Conservation (phyloP, 257 asterid species). For the Ligustrum vulgare region DNA sequence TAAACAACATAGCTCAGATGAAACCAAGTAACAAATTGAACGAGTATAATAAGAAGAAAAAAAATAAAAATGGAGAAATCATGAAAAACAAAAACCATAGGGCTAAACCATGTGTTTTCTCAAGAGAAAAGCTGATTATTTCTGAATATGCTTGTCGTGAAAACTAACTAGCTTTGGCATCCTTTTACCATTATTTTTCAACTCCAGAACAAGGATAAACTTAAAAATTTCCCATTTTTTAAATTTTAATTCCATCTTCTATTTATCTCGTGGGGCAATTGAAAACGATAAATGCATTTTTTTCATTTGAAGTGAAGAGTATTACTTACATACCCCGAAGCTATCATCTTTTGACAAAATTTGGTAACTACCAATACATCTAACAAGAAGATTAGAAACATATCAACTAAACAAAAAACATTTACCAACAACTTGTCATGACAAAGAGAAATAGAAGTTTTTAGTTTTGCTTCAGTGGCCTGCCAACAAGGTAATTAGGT, state of each 20-base stretch:
- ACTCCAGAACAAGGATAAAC: constrained; percentile 13
- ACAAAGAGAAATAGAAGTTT: constrained; percentile 74
- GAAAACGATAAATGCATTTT: not conserved
- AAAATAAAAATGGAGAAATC: too few relatives aligned
- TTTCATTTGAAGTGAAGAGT: not conserved
- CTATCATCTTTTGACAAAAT: constrained; percentile 68
- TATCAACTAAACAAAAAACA: constrained; percentile 89
- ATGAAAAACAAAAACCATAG: not conserved
- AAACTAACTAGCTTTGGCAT: not conserved
- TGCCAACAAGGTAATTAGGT: constrained; percentile 36
- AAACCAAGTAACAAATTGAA: not conserved
- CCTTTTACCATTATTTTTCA: not conserved
- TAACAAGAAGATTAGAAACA: constrained; percentile 74
- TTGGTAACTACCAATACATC: constrained; percentile 65
- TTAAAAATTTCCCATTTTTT: too few relatives aligned
- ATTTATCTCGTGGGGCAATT: not conserved
- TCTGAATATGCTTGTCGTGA: not conserved
- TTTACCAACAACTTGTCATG: constrained; percentile 87
- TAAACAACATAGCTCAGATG: too few relatives aligned
- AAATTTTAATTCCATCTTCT: not conserved
- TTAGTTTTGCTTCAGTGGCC: constrained; percentile 93
- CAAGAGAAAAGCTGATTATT: not conserved
- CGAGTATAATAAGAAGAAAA: too few relatives aligned
- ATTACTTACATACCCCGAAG: not conserved
- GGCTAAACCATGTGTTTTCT: constrained; percentile 4